Evolutionary conservation across 805 yeast genomes (phyloP), one percentile per base, ranked within the genome.

Genomic region (Zygosaccharomyces siamensis): DNA sequence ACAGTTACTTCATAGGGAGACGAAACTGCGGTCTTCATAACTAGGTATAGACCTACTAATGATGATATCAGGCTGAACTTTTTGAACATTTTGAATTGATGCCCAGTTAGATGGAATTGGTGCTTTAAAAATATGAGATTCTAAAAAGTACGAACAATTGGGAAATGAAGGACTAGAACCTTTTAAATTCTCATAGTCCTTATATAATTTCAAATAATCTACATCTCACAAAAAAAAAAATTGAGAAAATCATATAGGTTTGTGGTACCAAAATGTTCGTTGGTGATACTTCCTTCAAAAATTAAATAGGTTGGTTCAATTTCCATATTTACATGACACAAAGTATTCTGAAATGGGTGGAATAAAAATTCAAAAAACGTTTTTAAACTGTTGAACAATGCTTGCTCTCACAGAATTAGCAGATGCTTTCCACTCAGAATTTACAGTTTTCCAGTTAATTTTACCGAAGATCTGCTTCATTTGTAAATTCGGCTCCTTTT

Each of bases 361-460:
- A 26, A 26, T 33, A 41, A 20, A 20, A 20, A 20, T 39, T 43
- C 36, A 45, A 36, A 56, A 59, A 1, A 51, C 49, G 4, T 53
- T 43, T 30, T 56, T 63, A 42, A 52, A 61, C 36, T 62, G 57
- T 11, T 52, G 54, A 3, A 61, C 71, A 42, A 71, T 62, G 40
- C 68, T 60, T 5, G 61, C 50, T 47, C 60, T 67, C 12, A 71
- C 66, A 5, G 58, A 46, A 14, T 56, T 55, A 5, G 66, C 63
- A 2, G 72, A 63, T 1, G 74, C 63, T 39, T 62, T 69, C 72
- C 74, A 71, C 48, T 70, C 72, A n/a, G 46, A 46, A 43, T 68
- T 61, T 12, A 68, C 52, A 7, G 49, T 48, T 27, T 65, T 58
- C 70, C 72, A 69, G 28, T 67, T 58, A 8, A 72, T 45, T 26